Base-by-base conservation (phyloP, 192 early-diverging fungal genomes). In the Coemansia sp. region DNA sequence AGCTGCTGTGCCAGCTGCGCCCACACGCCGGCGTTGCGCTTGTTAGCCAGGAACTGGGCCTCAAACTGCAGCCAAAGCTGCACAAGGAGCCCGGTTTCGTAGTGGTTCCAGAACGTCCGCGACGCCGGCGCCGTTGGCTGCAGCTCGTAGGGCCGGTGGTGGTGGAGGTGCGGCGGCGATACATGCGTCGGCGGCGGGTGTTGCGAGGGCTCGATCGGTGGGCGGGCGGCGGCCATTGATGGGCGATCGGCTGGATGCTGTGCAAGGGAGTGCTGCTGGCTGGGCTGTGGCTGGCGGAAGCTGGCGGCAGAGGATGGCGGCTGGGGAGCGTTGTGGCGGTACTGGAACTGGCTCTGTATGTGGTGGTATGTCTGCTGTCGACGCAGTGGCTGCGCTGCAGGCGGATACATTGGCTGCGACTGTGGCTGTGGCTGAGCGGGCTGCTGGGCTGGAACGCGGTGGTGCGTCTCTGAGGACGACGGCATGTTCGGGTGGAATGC, bases 11-110 rank as follows among this genome's bases (percentile, higher is more conserved):
- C 79, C 38, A 81, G 61, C 66, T 81, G 69, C 33, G 79, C 71
- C 79, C 79, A 81, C 62, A 81, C 79, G 66, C 74, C 74, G 19
- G 79, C 79, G 59, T 81, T 81, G 56, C 79, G 79, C 67, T 81
- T 81, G 67, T 81, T 81, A 52, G 79, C 79, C 17, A 69, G 64
- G 19, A 81, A 81, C 61, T 81, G 79, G 34, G 63, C 54, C 67
- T 81, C 79, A 59, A 76, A 73, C 67, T 81, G 74, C 11, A 81
- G 67, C 79, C 79, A 81, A 49, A 81, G 79, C 59, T 73, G 69
- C 55, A 81, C 79, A 50, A 81, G 65, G 54, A 76, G 66, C 43
- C 70, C 73, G 1, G 79, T 81, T 55, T 81, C 79, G 53, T 71
- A 76, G 58, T 75, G 74, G 67, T 76, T 81, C 79, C 79, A 81